A percentile compares a stretch with the other conserved stretches of the same genome.
phyloP scores from a whole-genome alignment of 2,329 filamentous ascomycete genomes.

The Claviceps purpurea region DNA sequence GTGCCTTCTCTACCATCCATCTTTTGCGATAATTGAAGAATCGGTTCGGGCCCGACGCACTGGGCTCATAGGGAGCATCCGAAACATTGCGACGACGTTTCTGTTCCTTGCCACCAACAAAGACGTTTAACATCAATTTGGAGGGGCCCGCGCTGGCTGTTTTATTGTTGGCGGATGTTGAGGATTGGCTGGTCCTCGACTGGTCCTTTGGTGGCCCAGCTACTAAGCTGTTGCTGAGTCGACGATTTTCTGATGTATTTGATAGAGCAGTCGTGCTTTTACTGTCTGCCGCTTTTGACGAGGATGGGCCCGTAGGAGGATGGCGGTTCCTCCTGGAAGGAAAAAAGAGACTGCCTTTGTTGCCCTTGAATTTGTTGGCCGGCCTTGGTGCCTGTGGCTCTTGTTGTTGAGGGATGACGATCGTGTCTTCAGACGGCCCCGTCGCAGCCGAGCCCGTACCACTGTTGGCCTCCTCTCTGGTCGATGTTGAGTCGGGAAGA shows the following conservation, averaged over 20 bases:
- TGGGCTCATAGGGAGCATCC: constrained; percentile 27
- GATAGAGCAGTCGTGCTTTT: not conserved
- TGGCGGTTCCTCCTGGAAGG: not conserved
- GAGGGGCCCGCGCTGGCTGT: not conserved
- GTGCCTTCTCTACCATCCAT: constrained; percentile 4
- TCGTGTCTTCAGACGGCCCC: not conserved
- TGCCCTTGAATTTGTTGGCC: not conserved
- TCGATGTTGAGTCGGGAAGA: not conserved
- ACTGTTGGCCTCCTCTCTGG: not conserved
- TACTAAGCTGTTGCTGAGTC: not conserved
- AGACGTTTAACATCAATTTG: constrained; percentile 26
- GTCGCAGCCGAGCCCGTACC: not conserved
- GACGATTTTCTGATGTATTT: not conserved
- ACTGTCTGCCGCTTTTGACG: not conserved
- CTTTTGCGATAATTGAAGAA: constrained; percentile 18
- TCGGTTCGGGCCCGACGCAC: constrained; percentile 21
- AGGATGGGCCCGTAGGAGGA: not conserved
- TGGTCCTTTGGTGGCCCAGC: not conserved
- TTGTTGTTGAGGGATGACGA: not conserved
- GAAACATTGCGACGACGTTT: constrained; percentile 23
- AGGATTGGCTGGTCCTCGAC: not conserved
- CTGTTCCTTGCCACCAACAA: constrained; percentile 26
- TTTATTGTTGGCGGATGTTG: not conserved
- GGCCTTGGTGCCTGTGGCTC: not conserved
- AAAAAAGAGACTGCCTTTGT: not conserved